Base-by-base conservation (phyloP, 75 land plant genomes). In the Pinus taeda region DNA sequence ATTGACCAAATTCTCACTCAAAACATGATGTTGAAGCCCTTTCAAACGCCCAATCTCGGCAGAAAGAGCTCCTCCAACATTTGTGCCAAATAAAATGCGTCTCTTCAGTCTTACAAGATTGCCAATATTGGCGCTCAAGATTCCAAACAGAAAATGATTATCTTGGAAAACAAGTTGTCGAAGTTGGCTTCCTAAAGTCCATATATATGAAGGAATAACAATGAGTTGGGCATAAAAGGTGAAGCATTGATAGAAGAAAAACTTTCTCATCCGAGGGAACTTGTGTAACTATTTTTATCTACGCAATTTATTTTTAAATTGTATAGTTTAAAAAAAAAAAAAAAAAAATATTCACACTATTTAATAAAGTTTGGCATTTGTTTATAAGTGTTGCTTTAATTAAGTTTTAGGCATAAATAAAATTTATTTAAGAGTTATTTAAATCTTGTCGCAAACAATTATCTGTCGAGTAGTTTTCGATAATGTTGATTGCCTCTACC, bases 191-290 rank as follows among this genome's bases (percentile, higher is more conserved):
- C 74, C 80, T 60, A 85, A 75, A n/a, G 15, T 60, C 59, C 79
- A 45, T 29, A 75, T 20, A 13, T 57, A 17, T 13, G n/a, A 57
- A 15, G 85, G 87, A 57, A 79, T 12, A 14, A 14, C 18, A 14
- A 76, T 36, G 42, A 76, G 72, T 33, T 33, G 33, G 33, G 1
- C 33, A 0, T 0, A 55, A 24, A 74, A 11, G 62, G 81, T 74
- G 83, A 92, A 92, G 82, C 94, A 92, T n/a, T 79, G 63, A 78
- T 87, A 92, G 87, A 92, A 83, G 78, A 89, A 89, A 71, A 92
- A 90, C 82, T 88, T 89, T 37, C 80, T 62, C 65, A 92, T 83
- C 62, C 66, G 1, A 33, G 33, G 33, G 33, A 33, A 33, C 1
- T 33, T 33, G 0, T 26, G 26, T 26, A 26, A 26, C 26, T 26